Evolutionary conservation across 2,329 filamentous ascomycete genomes (phyloP).

Genomic region (Delphinella strobiligena): DNA sequence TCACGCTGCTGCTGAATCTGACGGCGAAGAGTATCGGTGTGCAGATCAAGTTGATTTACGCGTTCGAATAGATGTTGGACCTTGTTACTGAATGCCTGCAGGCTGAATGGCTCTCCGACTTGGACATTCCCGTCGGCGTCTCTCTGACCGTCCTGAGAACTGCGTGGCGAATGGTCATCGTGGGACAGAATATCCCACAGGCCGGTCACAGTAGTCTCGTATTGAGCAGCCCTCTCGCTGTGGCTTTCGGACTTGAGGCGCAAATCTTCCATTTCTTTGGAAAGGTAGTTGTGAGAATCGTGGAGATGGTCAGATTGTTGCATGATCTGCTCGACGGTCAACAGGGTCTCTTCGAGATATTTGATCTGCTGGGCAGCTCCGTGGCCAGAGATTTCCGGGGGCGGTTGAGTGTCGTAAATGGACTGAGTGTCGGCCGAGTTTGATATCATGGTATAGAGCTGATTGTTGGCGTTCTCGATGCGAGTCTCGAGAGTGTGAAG

Average conservation of each 20-base stretch:
- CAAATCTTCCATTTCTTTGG: constrained; percentile 12
- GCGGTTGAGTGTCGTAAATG: constrained; percentile 39
- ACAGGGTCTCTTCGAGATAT: constrained; percentile 53
- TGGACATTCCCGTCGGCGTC: constrained; percentile 20
- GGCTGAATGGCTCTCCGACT: constrained; percentile 46
- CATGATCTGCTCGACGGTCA: constrained; percentile 18
- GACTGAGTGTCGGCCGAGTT: constrained; percentile 38
- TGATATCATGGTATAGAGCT: constrained; percentile 39
- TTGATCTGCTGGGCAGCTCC: constrained; percentile 55
- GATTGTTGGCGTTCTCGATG: constrained; percentile 51
- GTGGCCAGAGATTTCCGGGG: constrained; percentile 45
- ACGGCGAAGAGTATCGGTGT: constrained; percentile 77
- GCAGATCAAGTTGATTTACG: constrained; percentile 67
- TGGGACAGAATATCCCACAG: constrained; percentile 41
- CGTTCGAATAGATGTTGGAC: constrained; percentile 69
- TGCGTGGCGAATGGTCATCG: constrained; percentile 29
- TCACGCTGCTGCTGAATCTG: constrained; percentile 95
- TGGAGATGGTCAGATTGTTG: constrained; percentile 18
- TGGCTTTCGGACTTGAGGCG: constrained; percentile 13
- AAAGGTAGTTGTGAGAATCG: constrained; percentile 12
- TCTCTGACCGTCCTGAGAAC: constrained; percentile 9
- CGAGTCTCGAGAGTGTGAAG: constrained; percentile 30
- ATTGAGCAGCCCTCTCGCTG: constrained; percentile 38
- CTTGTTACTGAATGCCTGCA: constrained; percentile 64
- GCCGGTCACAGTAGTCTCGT: constrained; percentile 39